These are phyloP conservation scores for Pseudotsuga menziesii DNA, from an alignment of 75 land plant genomes.

Conservation along the genomic window DNA sequence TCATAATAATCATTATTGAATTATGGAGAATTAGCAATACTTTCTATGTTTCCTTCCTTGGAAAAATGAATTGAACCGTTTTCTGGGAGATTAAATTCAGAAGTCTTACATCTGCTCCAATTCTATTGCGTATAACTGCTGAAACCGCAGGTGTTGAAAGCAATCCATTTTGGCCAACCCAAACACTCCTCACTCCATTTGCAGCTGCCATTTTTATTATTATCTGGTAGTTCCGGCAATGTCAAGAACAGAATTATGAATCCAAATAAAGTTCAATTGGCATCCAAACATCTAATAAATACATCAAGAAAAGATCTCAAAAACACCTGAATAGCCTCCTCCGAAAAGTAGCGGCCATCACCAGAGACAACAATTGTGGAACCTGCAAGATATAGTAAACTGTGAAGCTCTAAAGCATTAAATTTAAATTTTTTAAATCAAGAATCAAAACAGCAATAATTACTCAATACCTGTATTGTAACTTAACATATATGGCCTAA, in stretches of 20 bases:
- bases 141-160: constrained; percentile 99
- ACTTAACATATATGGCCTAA: too few species aligned
- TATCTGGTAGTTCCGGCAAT: constrained; percentile 47
- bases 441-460: too few species aligned
- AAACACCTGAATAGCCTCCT: constrained; percentile 94
- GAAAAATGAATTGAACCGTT: neutral
- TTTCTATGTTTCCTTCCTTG: neutral
- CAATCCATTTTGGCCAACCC: constrained; percentile 96
- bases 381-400: constrained; percentile 33
- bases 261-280: neutral
- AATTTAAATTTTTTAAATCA: too few species aligned
- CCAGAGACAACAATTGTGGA: constrained; percentile 96
- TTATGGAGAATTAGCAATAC: neutral
- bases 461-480: too few species aligned
- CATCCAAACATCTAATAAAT: neutral
- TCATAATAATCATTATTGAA: neutral
- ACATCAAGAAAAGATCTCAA: neutral
- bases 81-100: neutral
- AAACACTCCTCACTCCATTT: constrained; percentile 94
- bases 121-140: constrained; percentile 84
- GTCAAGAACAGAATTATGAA: neutral
- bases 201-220: constrained; percentile 96
- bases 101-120: constrained; percentile 68
- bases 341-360: constrained; percentile 95
- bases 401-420: too few species aligned